Evolutionary conservation across 768 basidiomycete genomes (phyloP).

Genomic region (Trametes gibbosa): DNA sequence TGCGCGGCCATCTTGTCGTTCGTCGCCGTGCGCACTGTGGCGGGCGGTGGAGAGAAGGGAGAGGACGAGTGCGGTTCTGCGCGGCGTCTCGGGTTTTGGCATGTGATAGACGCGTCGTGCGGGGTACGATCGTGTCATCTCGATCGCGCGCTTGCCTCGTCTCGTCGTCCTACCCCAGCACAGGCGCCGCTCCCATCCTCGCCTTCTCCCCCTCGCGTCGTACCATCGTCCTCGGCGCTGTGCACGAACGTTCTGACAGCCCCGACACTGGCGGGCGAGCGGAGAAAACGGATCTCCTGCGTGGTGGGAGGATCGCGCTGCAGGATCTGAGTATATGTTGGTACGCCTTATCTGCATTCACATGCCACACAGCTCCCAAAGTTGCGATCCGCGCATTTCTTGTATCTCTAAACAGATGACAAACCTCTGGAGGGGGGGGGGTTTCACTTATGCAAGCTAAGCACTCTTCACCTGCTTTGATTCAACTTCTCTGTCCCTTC

Average conservation of each 20-base stretch:
- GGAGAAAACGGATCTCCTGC: too few species aligned
- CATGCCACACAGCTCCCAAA: too few species aligned
- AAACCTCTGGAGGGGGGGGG: too few species aligned
- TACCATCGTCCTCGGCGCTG: not conserved
- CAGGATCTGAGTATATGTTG: too few species aligned
- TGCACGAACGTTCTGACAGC: not conserved
- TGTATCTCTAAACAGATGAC: too few species aligned
- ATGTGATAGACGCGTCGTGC: constrained; percentile 15
- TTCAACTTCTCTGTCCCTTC: too few species aligned
- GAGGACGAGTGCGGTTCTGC: not conserved
- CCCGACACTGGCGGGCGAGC: too few species aligned
- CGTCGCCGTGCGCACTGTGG: not conserved
- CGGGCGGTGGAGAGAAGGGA: not conserved
- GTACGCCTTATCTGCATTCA: too few species aligned
- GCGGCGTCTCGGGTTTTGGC: not conserved
- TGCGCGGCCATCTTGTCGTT: constrained; percentile 16
- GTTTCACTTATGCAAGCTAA: too few species aligned
- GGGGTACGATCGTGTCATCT: constrained; percentile 14
- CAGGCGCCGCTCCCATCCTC: not conserved
- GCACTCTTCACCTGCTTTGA: too few species aligned
- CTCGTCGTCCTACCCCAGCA: not conserved
- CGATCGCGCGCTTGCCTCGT: constrained; percentile 5
- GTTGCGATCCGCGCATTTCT: too few species aligned
- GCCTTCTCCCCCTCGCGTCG: not conserved
- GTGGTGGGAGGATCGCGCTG: too few species aligned